Percentiles rank a stretch among this genome's conserved stretches.
phyloP scores from a whole-genome alignment of 2,329 filamentous ascomycete genomes.

The Colletotrichum sp. region DNA sequence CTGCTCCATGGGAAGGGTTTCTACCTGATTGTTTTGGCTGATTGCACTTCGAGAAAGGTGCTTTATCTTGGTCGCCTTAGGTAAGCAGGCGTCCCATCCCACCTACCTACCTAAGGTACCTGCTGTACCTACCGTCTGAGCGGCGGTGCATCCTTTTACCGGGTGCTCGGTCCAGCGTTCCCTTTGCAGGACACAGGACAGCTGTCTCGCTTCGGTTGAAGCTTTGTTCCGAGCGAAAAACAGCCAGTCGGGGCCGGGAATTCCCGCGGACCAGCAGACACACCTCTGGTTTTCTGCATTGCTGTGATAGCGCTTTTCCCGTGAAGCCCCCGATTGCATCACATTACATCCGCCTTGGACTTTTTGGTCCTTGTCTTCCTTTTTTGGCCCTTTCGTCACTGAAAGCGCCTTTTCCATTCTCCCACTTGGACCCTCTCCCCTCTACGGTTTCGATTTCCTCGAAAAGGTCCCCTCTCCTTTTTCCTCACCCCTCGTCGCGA shows the following conservation, averaged over 20 bases:
- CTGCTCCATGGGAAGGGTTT: background rate
- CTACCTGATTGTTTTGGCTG: background rate
- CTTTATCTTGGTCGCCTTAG: background rate
- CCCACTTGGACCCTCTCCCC: conserved; percentile 1
- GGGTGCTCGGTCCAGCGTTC: background rate
- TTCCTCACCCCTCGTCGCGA: background rate
- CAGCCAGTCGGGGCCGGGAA: conserved; percentile 16
- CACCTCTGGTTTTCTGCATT: conserved; percentile 20
- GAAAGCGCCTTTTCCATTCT: background rate
- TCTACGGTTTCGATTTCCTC: background rate
- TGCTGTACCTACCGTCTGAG: background rate
- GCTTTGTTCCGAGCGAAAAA: conserved; percentile 16
- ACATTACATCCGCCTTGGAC: conserved; percentile 5
- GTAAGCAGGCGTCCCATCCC: background rate
- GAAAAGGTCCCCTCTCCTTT: conserved; percentile 2
- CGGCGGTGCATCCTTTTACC: background rate
- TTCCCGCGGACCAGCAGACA: conserved; percentile 20
- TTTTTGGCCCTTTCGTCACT: conserved; percentile 15
- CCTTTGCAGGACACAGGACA: background rate
- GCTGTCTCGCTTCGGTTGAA: conserved; percentile 16
- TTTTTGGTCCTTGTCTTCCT: conserved; percentile 1
- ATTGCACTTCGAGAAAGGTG: background rate
- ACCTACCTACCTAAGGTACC: background rate
- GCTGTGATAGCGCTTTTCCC: conserved; percentile 14
- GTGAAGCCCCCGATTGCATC: conserved; percentile 19